Evolutionary conservation across 2,329 filamentous ascomycete species (phyloP), one percentile per base, ranked within the genome.

Genomic region (Gliomastix tumulicola): DNA sequence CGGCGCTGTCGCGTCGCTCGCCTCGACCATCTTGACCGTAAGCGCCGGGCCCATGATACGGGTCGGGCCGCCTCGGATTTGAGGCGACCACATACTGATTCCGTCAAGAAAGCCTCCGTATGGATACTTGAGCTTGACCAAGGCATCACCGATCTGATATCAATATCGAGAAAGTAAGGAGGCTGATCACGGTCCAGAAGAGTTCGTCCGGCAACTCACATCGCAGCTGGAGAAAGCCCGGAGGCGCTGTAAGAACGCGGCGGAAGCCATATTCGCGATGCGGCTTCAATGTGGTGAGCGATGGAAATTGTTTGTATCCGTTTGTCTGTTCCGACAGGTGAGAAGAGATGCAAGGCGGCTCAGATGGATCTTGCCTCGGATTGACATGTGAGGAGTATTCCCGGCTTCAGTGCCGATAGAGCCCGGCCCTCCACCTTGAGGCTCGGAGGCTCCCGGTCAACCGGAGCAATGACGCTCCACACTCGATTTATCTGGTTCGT

Each of bases 41-140:
- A 71, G 74, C 6, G 69, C 73, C 10, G 67, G 70, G 5, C 73
- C 73, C 16, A 71, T 58, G 38, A 76, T 69, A 50, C 71, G 74
- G 28, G 70, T 70, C 10, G 55, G 43, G 6, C 69, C 70, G 16
- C 60, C 60, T 52, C 72, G 69, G 25, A 64, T 63, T 35, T 63
- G 53, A 2, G 72, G 71, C 4, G 71, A 76, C 60, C 63, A 75
- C 62, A 76, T 68, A 19, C 65, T 69, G 33, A 76, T 54, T 11
- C 70, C 69, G 3, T 66, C 60, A 2, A 76, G 58, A 50, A 76
- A 77, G 30, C 72, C 72, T 42, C 71, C 71, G 45, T 71, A 55
- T 41, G 53, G 59, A 36, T 58, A 53, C 30, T 63, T 61, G 30
- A 75, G 57, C 49, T 74, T 74, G 43, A 59, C 59, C 3, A 75